Evolutionary conservation across 257 asterid genomes (phyloP).

Genomic region (Jacaranda copaia): DNA sequence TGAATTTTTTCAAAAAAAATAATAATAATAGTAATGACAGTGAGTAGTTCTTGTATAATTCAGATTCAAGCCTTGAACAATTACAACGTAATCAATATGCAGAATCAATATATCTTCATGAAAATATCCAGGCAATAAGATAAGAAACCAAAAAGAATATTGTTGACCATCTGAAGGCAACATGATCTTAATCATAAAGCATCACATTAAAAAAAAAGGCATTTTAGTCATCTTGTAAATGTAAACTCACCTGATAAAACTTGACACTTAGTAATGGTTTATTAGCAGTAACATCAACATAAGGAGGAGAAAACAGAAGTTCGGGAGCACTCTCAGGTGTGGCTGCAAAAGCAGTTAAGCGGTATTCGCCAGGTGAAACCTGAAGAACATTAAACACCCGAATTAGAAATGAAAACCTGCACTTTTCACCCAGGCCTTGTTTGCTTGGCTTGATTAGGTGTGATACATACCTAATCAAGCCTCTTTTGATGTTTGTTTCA

Average conservation of each 20-base stretch:
- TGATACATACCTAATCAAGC: no score
- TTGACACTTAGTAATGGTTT: slow-evolving; percentile 68
- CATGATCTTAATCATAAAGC: neutral
- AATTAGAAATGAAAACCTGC: slow-evolving; percentile 31
- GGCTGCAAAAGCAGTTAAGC: slow-evolving; percentile 89
- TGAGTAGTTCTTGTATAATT: slow-evolving; percentile 10
- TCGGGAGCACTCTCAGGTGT: slow-evolving; percentile 80
- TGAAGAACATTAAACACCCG: slow-evolving; percentile 43
- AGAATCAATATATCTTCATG: neutral
- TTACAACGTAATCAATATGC: slow-evolving; percentile 6
- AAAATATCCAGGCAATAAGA: slow-evolving; percentile 20
- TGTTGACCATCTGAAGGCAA: slow-evolving; percentile 22
- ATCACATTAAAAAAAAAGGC: slow-evolving; percentile 16
- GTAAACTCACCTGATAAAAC: slow-evolving; percentile 74
- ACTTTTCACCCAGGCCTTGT: no score
- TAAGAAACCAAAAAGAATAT: slow-evolving; percentile 17
- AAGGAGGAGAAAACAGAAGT: slow-evolving; percentile 80
- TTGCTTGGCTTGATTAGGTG: no score
- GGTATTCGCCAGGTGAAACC: slow-evolving; percentile 96
- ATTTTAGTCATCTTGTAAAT: slow-evolving; percentile 14
- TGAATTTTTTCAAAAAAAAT: slow-evolving; percentile 36
- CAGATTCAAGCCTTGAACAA: slow-evolving; percentile 23
- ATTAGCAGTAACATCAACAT: slow-evolving; percentile 67
- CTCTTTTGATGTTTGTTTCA: no score
- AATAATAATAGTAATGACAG: slow-evolving; percentile 3